Evolutionary conservation across 495 filamentous ascomycete species (phyloP), one percentile per base, ranked within the genome.

Genomic region (Penicillium canariense): DNA sequence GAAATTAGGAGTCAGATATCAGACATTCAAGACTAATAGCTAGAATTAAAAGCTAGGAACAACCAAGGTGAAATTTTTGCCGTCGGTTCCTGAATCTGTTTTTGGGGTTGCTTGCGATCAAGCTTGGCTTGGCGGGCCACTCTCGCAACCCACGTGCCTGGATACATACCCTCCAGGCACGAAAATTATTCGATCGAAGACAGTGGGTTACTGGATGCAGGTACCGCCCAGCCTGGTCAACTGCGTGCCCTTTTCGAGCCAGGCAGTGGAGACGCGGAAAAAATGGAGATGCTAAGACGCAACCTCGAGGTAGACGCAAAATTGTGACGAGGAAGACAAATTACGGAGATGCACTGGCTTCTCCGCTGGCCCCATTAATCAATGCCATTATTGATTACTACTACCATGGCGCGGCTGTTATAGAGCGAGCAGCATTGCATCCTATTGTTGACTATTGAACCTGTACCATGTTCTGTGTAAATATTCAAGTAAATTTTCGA

Each of bases 81-180:
- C 26, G 5, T 51, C 48, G 54, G 54, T 52, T 57, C 42, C 54
- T 57, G 54, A 51, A 25, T 30, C 48, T 42, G 25, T 40, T 31
- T 32, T 51, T 42, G 11, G 31, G 23, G 5, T 39, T n/a, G n/a
- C n/a, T 31, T 14, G 15, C 36, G 35, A 25, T 36, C 23, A 36
- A 42, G 35, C 11, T 30, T 40, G 28, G 28, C 38, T 55, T 44
- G 35, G 35, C 49, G 36, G 8, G 27, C 7, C 22, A 39, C 22
- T 11, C 4, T 11, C 12, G 18, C 20, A 25, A 14, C 25, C 4
- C 20, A 42, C 17, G 20, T 38, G 27, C 38, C 2, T 40, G n/a
- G 2, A 40, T n/a, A 17, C n/a, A n/a, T n/a, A n/a, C n/a, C n/a
- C n/a, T n/a, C n/a, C n/a, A n/a, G n/a, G n/a, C n/a, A n/a, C n/a